These are phyloP conservation scores for Aspergillus conjunctus DNA, from an alignment of 495 filamentous ascomycete species.

Conservation along the genomic window DNA sequence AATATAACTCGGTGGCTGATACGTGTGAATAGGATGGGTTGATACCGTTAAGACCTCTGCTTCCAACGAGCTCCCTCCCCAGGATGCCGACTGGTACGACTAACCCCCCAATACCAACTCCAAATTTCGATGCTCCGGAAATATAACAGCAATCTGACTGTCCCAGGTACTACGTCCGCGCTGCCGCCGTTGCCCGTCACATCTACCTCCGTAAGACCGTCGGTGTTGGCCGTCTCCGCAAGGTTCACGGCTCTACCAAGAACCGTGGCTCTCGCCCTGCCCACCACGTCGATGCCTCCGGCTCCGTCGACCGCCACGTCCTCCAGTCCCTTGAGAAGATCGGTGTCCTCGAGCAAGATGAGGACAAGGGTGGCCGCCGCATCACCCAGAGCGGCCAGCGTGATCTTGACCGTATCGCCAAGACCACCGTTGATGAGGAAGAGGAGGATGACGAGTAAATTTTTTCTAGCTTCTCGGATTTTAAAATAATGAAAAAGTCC, in stretches of 20 bases:
- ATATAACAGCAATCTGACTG: slow-evolving; percentile 1
- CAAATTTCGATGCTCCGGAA: not conserved
- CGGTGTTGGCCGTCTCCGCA: slow-evolving; percentile 89
- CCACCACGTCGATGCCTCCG: slow-evolving; percentile 94
- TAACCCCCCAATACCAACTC: not conserved
- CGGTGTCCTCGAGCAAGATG: slow-evolving; percentile 91
- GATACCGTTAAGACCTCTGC: slow-evolving; percentile 97
- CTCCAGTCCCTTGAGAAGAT: slow-evolving; percentile 98
- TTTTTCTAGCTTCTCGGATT: slow-evolving; percentile 22
- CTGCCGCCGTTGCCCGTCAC: slow-evolving; percentile 93
- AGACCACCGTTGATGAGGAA: slow-evolving; percentile 57
- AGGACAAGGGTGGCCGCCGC: slow-evolving; percentile 94
- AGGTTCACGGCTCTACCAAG: slow-evolving; percentile 93
- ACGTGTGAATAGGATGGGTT: slow-evolving; percentile 74
- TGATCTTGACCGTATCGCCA: slow-evolving; percentile 89
- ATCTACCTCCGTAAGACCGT: slow-evolving; percentile 99
- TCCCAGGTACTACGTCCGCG: slow-evolving; percentile 89
- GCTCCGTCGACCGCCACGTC: slow-evolving; percentile 93
- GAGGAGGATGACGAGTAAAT: slow-evolving; percentile 55
- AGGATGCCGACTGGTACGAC: slow-evolving; percentile 86
- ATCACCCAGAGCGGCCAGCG: slow-evolving; percentile 97
- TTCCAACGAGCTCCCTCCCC: slow-evolving; percentile 95
- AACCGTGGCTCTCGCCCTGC: slow-evolving; percentile 91
- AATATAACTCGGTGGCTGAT: not conserved
- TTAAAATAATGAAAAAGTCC: slow-evolving; percentile 43